A percentile compares a stretch with the other conserved stretches of the same genome.
These are phyloP conservation scores for Lichtheimia ornata DNA, from an alignment of 371 early-diverging fungal genomes.

Conservation along the genomic window DNA sequence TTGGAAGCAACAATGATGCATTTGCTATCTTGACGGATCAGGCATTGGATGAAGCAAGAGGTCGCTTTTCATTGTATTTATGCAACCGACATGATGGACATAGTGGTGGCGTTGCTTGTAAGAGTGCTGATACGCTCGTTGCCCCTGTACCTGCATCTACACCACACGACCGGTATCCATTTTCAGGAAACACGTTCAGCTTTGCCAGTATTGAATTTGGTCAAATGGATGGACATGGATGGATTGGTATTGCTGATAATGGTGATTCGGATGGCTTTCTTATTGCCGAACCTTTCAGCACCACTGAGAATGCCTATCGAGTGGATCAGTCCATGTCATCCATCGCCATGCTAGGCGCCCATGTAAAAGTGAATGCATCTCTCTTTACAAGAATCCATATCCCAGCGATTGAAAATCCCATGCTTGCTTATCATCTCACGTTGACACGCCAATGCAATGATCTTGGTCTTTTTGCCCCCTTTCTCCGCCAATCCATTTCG, in stretches of 20 bases:
- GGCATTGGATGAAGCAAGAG: conserved; percentile 16
- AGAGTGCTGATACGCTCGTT: conserved; percentile 24
- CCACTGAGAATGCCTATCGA: conserved; percentile 25
- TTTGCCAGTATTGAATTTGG: conserved; percentile 43
- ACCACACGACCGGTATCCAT: conserved; percentile 25
- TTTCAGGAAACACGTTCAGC: conserved; percentile 43
- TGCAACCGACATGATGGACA: conserved; percentile 35
- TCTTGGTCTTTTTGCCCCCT: conserved; percentile 47
- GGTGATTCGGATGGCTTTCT: conserved; percentile 48
- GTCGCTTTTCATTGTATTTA: conserved; percentile 45
- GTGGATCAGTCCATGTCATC: conserved; percentile 49
- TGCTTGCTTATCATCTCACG: conserved; percentile 60
- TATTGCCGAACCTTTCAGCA: conserved; percentile 52
- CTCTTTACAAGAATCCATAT: conserved; percentile 56
- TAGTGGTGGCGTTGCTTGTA: conserved; percentile 21
- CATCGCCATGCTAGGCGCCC: conserved; percentile 42
- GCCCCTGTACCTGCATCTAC: conserved; percentile 55
- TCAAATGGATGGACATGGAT: conserved; percentile 46
- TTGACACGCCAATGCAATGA: conserved; percentile 52
- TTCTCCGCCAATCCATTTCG: conserved; percentile 72
- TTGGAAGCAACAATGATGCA: conserved; percentile 36
- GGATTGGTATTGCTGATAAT: conserved; percentile 47
- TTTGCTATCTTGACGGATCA: conserved; percentile 54
- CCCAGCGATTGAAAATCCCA: conserved; percentile 62
- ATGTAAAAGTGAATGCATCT: conserved; percentile 29